Base-by-base conservation (phyloP, 2,329 filamentous ascomycete species). In the Calycina herbarum region DNA sequence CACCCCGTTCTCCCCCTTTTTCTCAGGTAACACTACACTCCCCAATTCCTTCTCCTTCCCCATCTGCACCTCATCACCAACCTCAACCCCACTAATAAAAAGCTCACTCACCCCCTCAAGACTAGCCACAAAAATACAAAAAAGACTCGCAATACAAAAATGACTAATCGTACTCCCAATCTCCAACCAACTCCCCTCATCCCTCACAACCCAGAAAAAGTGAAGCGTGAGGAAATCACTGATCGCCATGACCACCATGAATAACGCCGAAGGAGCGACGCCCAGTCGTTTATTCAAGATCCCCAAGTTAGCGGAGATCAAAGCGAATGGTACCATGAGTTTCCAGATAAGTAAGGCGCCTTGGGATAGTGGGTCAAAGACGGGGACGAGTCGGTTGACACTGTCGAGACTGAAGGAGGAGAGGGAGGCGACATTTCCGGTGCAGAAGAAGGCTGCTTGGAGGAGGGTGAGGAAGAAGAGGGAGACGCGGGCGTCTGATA, bases 191-290 rank as follows among this genome's bases (percentile, higher is more conserved):
- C 91, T 95, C 0, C 95, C 95, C 76, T 99, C 95, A 72, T 99
- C 95, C 74, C 91, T 91, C 57, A 99, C 95, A 73, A 97, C 92
- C 88, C 92, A 99, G 80, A 99, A 99, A 82, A 99, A 99, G 73
- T 95, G 92, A 62, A 99, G 83, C 3, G 95, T 98, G 76, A 98
- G 83, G 60, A 97, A 87, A 76, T 99, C 95, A 67, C 91, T 94
- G 61, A 96, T 86, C 0, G 91, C 91, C 87, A 97, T 96, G 61
- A 96, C 93, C 1, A 94, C 81, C 90, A 97, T 97, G 79, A 98
- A 97, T 3, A 99, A 81, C 5, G 93, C 92, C 48, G 91, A 93
- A 0, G 93, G 94, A 8, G 93, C 90, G 0, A 99, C 90, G 17
- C 91, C 90, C 0, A 99, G 82, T 6, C 90, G 82, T 72, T 88